phyloP scores from a whole-genome alignment of 2,329 filamentous ascomycete genomes.

The Xylaria sp. region DNA sequence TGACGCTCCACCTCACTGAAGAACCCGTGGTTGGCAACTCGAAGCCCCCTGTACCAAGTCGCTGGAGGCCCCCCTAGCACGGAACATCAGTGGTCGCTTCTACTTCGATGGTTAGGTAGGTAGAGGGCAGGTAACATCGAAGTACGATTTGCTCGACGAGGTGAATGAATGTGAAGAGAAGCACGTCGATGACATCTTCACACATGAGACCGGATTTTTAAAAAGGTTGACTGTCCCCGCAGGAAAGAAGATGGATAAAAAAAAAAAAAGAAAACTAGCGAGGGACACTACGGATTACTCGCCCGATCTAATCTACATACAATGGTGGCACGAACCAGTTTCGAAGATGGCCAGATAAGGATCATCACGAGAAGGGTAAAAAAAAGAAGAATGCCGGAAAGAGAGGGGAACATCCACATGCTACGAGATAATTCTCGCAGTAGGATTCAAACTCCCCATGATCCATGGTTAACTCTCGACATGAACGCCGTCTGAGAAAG shows the following conservation, averaged over 20 bases:
- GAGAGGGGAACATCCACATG: not conserved
- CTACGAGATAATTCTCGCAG: constrained; percentile 14
- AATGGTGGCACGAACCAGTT: not conserved
- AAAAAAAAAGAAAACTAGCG: not conserved
- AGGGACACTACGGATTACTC: not conserved
- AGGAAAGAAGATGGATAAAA: not conserved
- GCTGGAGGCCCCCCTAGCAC: no score
- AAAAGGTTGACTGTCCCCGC: no score
- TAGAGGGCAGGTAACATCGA: no score
- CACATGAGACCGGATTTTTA: no score
- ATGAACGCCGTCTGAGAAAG: constrained; percentile 17
- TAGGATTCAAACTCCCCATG: constrained; percentile 13
- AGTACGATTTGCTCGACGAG: no score
- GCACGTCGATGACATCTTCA: no score
- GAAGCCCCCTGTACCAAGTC: no score
- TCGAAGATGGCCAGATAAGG: not conserved
- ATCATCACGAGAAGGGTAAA: not conserved
- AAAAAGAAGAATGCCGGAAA: not conserved
- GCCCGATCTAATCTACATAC: not conserved
- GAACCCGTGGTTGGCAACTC: no score
- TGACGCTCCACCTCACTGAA: no score
- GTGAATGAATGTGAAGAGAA: no score
- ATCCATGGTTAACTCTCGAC: constrained; percentile 4
- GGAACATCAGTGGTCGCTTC: no score
- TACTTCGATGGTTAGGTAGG: no score